phyloP scores from a whole-genome alignment of 208 protist genomes.

The Crithidia fasciculata region DNA sequence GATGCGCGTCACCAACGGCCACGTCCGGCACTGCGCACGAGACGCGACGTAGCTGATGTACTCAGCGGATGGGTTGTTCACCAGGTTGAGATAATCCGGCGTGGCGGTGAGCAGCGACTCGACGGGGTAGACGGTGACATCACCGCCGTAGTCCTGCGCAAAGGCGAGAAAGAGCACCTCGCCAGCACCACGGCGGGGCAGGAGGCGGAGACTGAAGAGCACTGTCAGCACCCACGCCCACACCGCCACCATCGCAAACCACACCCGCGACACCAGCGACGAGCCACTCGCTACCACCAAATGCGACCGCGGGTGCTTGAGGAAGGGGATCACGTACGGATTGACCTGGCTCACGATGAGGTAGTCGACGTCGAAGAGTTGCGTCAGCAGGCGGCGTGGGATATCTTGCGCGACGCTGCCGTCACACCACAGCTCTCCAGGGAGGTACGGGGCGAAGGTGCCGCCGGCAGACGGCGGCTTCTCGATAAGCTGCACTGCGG shows the following conservation, averaged over 20 bases:
- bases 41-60: conserved; percentile 60
- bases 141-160: conserved; percentile 64
- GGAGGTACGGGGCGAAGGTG: conserved; percentile 53
- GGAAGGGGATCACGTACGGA: conserved; percentile 83
- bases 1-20: conserved; percentile 68
- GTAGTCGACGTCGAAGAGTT: conserved; percentile 82
- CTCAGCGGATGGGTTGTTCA: conserved; percentile 67
- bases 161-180: conserved; percentile 52
- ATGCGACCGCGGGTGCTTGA: conserved; percentile 39
- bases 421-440: conserved; percentile 70
- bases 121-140: conserved; percentile 74
- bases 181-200: conserved; percentile 41
- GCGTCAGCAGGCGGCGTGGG: conserved; percentile 58
- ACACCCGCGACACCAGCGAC: conserved; percentile 32
- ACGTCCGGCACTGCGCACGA: conserved; percentile 61
- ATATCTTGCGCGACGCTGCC: conserved; percentile 68
- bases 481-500: conserved; percentile 68
- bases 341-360: conserved; percentile 85
- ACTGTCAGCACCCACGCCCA: conserved; percentile 49
- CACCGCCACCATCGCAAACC: conserved; percentile 37
- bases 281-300: conserved; percentile 25
- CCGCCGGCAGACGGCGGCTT: conserved; percentile 41
- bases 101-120: conserved; percentile 52
- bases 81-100: conserved; percentile 68
- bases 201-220: conserved; percentile 42